phyloP scores from a whole-genome alignment of 2,329 filamentous ascomycete genomes.

The Pseudocercospora vitis region DNA sequence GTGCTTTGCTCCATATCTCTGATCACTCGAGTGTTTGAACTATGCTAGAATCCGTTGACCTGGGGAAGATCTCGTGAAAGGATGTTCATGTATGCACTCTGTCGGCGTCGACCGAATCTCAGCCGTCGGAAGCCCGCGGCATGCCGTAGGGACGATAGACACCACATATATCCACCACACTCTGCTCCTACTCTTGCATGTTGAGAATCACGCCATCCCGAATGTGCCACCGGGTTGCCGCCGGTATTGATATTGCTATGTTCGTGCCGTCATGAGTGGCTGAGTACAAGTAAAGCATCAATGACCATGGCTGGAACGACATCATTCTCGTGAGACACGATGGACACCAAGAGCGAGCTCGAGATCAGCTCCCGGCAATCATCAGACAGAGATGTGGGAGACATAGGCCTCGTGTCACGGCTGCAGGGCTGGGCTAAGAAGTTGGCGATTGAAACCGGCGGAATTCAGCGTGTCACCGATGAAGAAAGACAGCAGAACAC shows the following conservation, averaged over 20 bases:
- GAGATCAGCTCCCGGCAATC: neutral
- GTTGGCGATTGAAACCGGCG: slow-evolving; percentile 17
- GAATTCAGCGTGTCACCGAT: slow-evolving; percentile 19
- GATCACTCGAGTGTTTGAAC: neutral
- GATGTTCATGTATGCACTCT: neutral
- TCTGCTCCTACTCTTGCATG: neutral
- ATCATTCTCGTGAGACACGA: neutral
- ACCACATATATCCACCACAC: neutral
- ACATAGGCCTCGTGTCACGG: neutral
- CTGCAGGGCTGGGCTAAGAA: slow-evolving; percentile 3
- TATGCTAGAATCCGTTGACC: neutral
- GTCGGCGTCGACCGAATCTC: neutral
- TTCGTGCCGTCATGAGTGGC: neutral
- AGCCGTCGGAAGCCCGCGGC: slow-evolving; percentile 2
- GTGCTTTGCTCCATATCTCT: slow-evolving; percentile 47
- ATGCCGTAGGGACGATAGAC: slow-evolving; percentile 2
- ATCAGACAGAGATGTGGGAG: neutral
- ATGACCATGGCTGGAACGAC: neutral
- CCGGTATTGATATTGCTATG: neutral
- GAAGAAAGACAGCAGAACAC: slow-evolving; percentile 11
- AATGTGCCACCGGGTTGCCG: slow-evolving; percentile 1
- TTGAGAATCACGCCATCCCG: neutral
- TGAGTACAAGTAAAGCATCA: neutral
- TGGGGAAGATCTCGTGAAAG: neutral
- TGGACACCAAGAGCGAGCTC: neutral